Evolutionary conservation across 345 rosid species (phyloP).

Genomic region (Pistacia integerrima): DNA sequence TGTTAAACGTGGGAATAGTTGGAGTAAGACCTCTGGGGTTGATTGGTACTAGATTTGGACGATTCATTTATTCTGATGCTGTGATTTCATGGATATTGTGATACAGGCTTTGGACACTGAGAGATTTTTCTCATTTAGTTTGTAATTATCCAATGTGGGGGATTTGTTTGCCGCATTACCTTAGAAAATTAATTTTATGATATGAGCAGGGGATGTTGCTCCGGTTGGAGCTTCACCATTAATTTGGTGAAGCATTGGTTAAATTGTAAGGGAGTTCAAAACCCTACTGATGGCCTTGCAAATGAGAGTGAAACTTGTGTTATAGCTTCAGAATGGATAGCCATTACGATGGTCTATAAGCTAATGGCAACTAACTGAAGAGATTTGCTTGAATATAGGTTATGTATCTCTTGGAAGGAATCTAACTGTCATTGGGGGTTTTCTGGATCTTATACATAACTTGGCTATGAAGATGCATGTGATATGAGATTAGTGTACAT

Average conservation of each 20-base stretch:
- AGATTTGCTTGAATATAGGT: slow-evolving; percentile 12
- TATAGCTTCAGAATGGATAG: slow-evolving; percentile 8
- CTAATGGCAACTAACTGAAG: slow-evolving; percentile 1
- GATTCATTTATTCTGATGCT: not conserved
- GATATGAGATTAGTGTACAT: not conserved
- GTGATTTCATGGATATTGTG: slow-evolving; percentile 4
- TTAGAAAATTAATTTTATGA: slow-evolving; percentile 3
- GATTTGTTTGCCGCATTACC: slow-evolving; percentile 8
- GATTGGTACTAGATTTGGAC: slow-evolving; percentile 20
- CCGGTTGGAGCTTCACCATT: not conserved
- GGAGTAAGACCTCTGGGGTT: not conserved
- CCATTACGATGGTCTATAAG: slow-evolving; percentile 1
- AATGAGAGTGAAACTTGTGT: not conserved
- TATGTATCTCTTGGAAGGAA: not conserved
- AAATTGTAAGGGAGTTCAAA: not conserved
- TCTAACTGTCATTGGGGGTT: slow-evolving; percentile 10
- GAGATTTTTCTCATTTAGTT: slow-evolving; percentile 10
- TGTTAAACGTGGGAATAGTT: not conserved
- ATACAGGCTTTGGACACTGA: not conserved
- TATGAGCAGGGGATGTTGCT: not conserved
- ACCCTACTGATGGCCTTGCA: slow-evolving; percentile 9
- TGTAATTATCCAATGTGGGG: not conserved
- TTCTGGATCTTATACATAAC: not conserved
- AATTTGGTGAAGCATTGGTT: not conserved
- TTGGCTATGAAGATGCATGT: not conserved